Base-by-base conservation (phyloP, 2,329 filamentous ascomycete species). In the Sclerotinia subarctica region DNA sequence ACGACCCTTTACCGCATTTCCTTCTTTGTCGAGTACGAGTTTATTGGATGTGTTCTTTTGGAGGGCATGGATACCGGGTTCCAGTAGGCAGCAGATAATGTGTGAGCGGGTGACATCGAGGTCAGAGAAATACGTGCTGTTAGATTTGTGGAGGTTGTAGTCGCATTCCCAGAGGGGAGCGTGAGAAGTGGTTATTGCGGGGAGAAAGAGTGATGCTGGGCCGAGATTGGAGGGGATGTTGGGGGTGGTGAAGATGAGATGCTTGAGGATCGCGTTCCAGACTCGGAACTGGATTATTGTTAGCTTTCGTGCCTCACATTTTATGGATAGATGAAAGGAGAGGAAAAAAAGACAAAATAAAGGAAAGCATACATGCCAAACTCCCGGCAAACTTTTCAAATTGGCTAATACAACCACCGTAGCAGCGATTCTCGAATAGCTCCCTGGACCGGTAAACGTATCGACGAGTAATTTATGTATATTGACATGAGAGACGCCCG, bases 61-160 rank as follows among this genome's bases (percentile, higher is more conserved):
- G 21, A 86, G 78, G 24, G 78, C 80, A 52, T 82, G 80, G 75
- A 90, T 82, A 1, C 87, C 88, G 0, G 85, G 83, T 26, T 84
- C 85, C 65, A 90, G 81, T 2, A 94, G 80, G 72, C 88, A 86
- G 60, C 88, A 90, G 65, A 96, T 87, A 11, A 95, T 86, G 72
- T 96, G 91, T 0, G 91, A 91, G 68, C 95, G 90, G 51, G 90
- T 88, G 60, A 90, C 83, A 75, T 92, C 89, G 65, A 91, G 84
- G 75, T 91, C 89, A 56, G 84, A 81, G 76, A 91, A 91, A 78
- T 91, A 91, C 1, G 89, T 91, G 72, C 82, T 85, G 78, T 91
- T 91, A 56, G 85, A 88, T 75, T 91, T 91, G 80, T 91, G 89
- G 66, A 90, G 73, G 77, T 92, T 92, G 81, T 91, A 90, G 77